Evolutionary conservation across 2,329 filamentous ascomycete genomes (phyloP).

Genomic region (Drechslerella stenobrocha): DNA sequence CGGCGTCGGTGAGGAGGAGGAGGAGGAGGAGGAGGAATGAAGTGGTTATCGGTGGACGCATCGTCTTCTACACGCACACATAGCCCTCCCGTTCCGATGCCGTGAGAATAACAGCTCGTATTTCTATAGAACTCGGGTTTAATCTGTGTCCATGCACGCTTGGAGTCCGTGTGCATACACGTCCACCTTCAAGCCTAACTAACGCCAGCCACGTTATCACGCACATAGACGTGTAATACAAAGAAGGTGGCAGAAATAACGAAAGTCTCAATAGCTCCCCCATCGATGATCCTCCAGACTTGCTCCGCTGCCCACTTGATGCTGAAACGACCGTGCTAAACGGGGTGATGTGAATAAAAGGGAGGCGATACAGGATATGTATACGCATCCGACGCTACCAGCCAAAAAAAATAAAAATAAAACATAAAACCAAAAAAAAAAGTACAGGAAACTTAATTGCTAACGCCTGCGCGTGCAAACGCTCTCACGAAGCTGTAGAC

Average conservation of each 20-base stretch:
- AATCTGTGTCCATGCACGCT: background rate
- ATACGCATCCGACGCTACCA: too few species aligned
- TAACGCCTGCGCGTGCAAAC: background rate
- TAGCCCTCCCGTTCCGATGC: too few species aligned
- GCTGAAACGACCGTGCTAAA: background rate
- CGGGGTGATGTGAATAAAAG: too few species aligned
- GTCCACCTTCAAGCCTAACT: conserved; percentile 2
- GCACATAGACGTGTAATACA: too few species aligned
- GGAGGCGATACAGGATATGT: too few species aligned
- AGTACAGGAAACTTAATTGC: background rate
- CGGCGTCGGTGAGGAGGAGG: too few species aligned
- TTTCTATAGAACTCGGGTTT: too few species aligned
- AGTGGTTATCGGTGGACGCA: too few species aligned
- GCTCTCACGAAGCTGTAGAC: conserved; percentile 7
- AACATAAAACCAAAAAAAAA: background rate
- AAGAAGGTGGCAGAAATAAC: background rate
- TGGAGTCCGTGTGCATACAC: too few species aligned
- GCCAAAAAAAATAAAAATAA: background rate
- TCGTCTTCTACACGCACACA: too few species aligned
- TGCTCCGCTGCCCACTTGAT: background rate
- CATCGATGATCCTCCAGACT: background rate
- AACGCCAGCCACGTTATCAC: conserved; percentile 3
- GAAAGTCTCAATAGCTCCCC: background rate
- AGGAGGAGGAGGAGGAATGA: too few species aligned
- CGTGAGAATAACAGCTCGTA: too few species aligned